Conservation (phyloP, 352 stramenopile species). For the Globisporangium sylvaticum region DNA sequence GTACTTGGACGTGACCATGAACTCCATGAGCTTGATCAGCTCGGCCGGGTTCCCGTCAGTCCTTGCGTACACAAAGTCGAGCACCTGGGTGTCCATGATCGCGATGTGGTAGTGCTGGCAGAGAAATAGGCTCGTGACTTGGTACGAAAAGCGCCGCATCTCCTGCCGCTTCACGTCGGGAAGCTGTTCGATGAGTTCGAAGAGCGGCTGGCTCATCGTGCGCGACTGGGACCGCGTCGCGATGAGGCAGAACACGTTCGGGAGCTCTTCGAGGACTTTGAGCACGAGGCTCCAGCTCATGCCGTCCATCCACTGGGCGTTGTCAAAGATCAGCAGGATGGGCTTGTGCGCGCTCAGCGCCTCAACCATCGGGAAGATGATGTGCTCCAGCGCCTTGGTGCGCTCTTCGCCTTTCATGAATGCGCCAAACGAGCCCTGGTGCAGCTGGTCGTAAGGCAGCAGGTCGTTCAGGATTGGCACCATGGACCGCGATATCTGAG, state of each 20-base stretch:
- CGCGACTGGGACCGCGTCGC: conserved; percentile 36
- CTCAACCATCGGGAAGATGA: conserved; percentile 57
- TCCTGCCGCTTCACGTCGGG: conserved; percentile 42
- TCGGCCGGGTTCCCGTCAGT: conserved; percentile 67
- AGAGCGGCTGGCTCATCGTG: conserved; percentile 34
- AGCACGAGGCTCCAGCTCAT: conserved; percentile 57
- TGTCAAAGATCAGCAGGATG: conserved; percentile 68
- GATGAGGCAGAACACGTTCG: conserved; percentile 55
- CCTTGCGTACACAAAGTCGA: conserved; percentile 65
- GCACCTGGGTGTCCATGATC: conserved; percentile 77
- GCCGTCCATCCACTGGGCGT: conserved; percentile 74
- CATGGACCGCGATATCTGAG: conserved; percentile 38
- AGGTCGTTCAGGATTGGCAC: conserved; percentile 43
- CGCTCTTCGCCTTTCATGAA: conserved; percentile 37
- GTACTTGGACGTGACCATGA: conserved; percentile 67
- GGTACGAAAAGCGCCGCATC: conserved; percentile 53
- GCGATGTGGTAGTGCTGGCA: conserved; percentile 77
- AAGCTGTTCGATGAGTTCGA: conserved; percentile 34
- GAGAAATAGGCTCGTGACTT: conserved; percentile 68
- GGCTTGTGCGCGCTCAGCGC: conserved; percentile 46
- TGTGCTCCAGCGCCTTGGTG: conserved; percentile 41
- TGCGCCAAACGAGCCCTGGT: conserved; percentile 16
- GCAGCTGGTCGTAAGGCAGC: conserved; percentile 42
- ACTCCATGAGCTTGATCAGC: conserved; percentile 61
- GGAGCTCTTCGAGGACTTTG: conserved; percentile 50